These are phyloP conservation scores for Neophaeococcomyces aloes DNA, from an alignment of 2,329 filamentous ascomycete species.

Conservation along the genomic window DNA sequence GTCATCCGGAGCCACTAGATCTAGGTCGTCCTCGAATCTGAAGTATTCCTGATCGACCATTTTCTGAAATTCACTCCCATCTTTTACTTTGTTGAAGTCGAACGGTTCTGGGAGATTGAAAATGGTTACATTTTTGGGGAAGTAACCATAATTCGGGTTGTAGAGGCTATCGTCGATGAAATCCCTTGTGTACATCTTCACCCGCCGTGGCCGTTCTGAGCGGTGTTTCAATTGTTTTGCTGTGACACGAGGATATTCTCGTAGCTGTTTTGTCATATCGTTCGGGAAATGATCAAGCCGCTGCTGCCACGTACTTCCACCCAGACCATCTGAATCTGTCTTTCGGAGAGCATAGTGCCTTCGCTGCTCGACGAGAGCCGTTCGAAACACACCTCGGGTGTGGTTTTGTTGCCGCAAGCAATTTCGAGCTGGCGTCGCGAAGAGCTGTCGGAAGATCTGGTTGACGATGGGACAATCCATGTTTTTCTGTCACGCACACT, in stretches of 20 bases:
- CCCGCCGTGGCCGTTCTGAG: conserved; percentile 66
- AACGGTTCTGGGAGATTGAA: conserved; percentile 90
- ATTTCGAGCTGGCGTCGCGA: conserved; percentile 60
- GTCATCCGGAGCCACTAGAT: conserved; percentile 58
- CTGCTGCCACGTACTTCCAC: conserved; percentile 78
- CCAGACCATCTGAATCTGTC: conserved; percentile 28
- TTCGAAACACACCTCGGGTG: conserved; percentile 13
- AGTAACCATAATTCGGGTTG: conserved; percentile 90
- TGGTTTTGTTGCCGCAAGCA: conserved; percentile 32
- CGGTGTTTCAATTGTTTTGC: conserved; percentile 63
- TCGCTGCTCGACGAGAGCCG: conserved; percentile 24
- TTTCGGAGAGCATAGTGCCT: conserved; percentile 31
- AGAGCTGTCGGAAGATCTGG: conserved; percentile 75
- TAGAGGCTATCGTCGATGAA: conserved; percentile 97
- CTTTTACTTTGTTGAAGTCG: conserved; percentile 67
- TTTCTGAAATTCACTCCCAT: conserved; percentile 75
- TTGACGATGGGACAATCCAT: conserved; percentile 78
- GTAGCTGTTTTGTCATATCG: conserved; percentile 72
- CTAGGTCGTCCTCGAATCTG: conserved; percentile 80
- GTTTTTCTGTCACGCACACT: too few species aligned
- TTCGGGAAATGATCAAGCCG: conserved; percentile 61
- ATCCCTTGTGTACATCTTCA: conserved; percentile 95
- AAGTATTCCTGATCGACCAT: conserved; percentile 70
- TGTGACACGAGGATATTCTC: conserved; percentile 72
- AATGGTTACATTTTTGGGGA: conserved; percentile 91